Percentiles rank a stretch among this genome's conserved stretches.
Conservation (phyloP, 1,139 yeast genomes). For the Hansenula anomala region DNA sequence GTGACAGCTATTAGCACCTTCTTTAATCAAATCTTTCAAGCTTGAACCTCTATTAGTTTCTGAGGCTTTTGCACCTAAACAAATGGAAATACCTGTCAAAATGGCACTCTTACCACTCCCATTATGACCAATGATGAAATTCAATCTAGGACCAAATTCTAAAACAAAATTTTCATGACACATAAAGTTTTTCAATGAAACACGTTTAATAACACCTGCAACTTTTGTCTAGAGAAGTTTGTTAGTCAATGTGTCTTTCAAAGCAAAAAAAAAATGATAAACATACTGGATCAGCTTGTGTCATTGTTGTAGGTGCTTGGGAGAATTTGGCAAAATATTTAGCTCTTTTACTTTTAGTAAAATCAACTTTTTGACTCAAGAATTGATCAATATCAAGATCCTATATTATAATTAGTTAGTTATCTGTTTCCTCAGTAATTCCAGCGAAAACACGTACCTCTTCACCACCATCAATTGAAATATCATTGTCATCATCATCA, state of each 20-base stretch:
- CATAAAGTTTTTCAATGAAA: conserved; percentile 70
- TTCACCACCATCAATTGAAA: background rate
- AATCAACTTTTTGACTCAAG: conserved; percentile 11
- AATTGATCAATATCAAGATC: conserved; percentile 14
- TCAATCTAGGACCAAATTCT: conserved; percentile 76
- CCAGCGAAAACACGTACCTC: background rate
- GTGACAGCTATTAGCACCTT: conserved; percentile 65
- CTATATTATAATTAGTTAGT: conserved; percentile 1
- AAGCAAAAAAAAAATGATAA: no score
- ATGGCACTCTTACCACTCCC: conserved; percentile 97
- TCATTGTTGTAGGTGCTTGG: background rate
- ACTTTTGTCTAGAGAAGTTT: conserved; percentile 3
- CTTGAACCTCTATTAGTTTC: conserved; percentile 82
- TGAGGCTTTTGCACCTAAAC: conserved; percentile 92
- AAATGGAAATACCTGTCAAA: conserved; percentile 84
- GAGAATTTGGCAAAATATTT: conserved; percentile 4
- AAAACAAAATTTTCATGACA: conserved; percentile 77
- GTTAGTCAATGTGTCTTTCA: no score
- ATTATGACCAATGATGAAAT: conserved; percentile 89
- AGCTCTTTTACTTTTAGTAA: conserved; percentile 7
- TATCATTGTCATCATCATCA: background rate
- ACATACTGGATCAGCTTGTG: background rate
- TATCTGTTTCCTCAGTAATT: no score
- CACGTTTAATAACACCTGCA: conserved; percentile 41
- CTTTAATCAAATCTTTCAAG: conserved; percentile 66